Base-by-base conservation (phyloP, 495 filamentous ascomycete genomes). In the Aspergillus sclerotiicarbonarius region DNA sequence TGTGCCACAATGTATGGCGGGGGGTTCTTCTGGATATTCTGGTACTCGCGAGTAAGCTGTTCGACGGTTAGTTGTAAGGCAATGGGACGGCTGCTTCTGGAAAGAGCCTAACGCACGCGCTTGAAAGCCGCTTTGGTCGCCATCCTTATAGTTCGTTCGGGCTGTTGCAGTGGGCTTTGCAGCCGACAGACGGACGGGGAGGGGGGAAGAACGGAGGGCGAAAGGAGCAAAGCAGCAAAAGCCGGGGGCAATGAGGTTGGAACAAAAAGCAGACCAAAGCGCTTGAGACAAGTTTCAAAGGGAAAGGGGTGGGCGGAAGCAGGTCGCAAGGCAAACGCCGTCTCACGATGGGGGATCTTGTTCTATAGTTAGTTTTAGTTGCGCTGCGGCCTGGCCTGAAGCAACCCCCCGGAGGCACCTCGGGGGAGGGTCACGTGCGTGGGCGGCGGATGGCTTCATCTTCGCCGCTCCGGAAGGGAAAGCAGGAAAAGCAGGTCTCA, bases 1-100 rank as follows among this genome's bases (percentile, higher is more conserved):
- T 97, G 94, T 10, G 94, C 93, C 41, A 85, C 81, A 66, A 98
- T 98, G 74, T 89, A 98, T 41, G 92, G 92, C 15, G 93, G 91
- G 6, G 94, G 94, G 66, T 90, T 94, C 72, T 92, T 87, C 65
- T 90, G 83, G 67, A 98, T 96, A 67, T 84, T 82, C 77, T 92
- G 87, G 76, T 96, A 98, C 79, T 98, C 94, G 62, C 92, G 89
- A 62, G 90, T 90, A 68, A 98, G 87, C 90, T 94, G 58, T 56
- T 60, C 15, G 41, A 57, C 13, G 31, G 55, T 71, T 60, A 71
- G 67, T 12, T 5, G 31, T 19, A 20, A 44, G 33, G 35, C 19
- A 39, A 7, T 5, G 8, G 9, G 7, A 1, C n/a, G n/a, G 37
- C 25, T 3, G 16, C 19, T 37, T 12, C n/a, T 8, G 8, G 1